Conservation (phyloP, 2,329 filamentous ascomycete species). For the Arthrobotrys sphaeroides region DNA sequence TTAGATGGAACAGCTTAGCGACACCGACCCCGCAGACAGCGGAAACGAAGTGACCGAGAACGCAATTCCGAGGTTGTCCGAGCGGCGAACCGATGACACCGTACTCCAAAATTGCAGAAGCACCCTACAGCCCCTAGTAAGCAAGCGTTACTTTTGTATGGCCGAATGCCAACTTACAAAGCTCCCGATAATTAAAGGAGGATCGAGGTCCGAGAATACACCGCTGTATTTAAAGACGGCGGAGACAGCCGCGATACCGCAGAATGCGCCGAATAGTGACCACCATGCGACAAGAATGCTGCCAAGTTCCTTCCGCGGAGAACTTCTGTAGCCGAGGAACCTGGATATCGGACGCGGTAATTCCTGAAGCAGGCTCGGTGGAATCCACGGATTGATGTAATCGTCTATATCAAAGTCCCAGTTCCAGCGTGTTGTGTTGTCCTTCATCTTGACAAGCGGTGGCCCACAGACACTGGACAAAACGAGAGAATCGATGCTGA, state of each 20-base stretch:
- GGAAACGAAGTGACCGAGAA: slow-evolving; percentile 74
- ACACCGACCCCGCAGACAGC: slow-evolving; percentile 71
- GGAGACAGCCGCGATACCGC: slow-evolving; percentile 70
- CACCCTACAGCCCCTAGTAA: slow-evolving; percentile 66
- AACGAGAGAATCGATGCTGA: not conserved
- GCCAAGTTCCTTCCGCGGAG: slow-evolving; percentile 60
- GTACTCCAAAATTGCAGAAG: slow-evolving; percentile 79
- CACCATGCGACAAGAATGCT: slow-evolving; percentile 72
- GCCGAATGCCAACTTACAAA: slow-evolving; percentile 68
- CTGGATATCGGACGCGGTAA: slow-evolving; percentile 74
- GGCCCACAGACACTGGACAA: too few species aligned
- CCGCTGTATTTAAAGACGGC: slow-evolving; percentile 68
- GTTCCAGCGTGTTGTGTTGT: slow-evolving; percentile 62
- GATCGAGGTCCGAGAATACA: slow-evolving; percentile 66
- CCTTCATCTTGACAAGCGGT: not conserved
- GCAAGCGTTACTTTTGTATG: not conserved
- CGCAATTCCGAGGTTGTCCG: slow-evolving; percentile 75
- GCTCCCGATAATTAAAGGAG: slow-evolving; percentile 73
- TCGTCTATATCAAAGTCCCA: slow-evolving; percentile 79
- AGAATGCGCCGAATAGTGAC: slow-evolving; percentile 73
- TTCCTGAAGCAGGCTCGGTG: slow-evolving; percentile 70
- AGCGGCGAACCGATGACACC: slow-evolving; percentile 76
- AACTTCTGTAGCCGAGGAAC: slow-evolving; percentile 72
- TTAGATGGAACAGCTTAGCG: slow-evolving; percentile 72
- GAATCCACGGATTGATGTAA: slow-evolving; percentile 76